Base-by-base conservation (phyloP, 2,329 filamentous ascomycete species). In the Aspergillus fructus region DNA sequence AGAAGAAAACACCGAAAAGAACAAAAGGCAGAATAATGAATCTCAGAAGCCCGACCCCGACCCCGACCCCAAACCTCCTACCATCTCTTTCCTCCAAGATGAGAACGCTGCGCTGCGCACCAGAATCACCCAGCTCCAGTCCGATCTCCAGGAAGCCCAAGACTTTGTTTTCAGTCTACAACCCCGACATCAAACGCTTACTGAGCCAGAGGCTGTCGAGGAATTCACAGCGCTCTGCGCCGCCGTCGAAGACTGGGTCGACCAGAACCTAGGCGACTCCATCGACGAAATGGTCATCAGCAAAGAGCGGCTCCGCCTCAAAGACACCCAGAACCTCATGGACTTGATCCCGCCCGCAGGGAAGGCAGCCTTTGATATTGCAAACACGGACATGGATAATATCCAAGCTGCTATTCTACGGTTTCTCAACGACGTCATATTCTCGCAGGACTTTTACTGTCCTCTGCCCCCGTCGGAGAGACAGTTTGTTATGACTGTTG, bases 391-490 rank as follows among this genome's bases (percentile, higher is more conserved):
- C 37, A 27, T 49, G 3, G 49, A 57, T 17, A 48, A 42, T 5
- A 52, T 57, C 5, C 55, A 57, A 24, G 49, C 55, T 1, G 13
- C 24, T 5, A 53, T 57, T 7, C 5, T 52, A 37, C 19, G 37
- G 19, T 57, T 34, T 21, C 17, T 57, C 6, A 34, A 27, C 15
- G 55, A 57, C 15, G n/a, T 9, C 6, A 42, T 57, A 5, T 57
- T 57, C 55, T 21, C n/a, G 6, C 55, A 53, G 24, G 55, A 57
- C 17, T 57, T 57, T 21, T 57, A 52, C n/a, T 53, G 49, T n/a
- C 55, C 55, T 4, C n/a, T 57, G 8, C 33, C 33, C 8, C 27
- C 39, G 37, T 24, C 8, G 1, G 49, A 57, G 43, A 46, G 49
- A 19, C 49, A 57, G 19, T 48, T 53, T 12, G 13, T 57, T 8